phyloP scores from a whole-genome alignment of 345 rosid species.

The Gossypium ekmanianum region DNA sequence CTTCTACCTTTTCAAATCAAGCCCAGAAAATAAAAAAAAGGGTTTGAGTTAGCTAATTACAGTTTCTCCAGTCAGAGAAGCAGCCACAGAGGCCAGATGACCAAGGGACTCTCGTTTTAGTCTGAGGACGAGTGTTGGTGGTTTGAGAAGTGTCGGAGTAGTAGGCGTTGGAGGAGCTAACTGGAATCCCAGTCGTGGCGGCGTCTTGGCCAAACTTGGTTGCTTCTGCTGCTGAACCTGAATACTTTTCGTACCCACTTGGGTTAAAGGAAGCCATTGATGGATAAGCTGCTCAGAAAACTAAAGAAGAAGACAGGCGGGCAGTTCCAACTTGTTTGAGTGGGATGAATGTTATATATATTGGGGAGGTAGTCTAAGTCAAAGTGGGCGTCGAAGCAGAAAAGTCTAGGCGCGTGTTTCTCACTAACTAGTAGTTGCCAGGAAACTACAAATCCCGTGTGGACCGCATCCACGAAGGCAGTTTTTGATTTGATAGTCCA shows the following conservation, averaged over 20 bases:
- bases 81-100: slow-evolving; percentile 17
- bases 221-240: background rate
- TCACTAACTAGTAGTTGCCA: background rate
- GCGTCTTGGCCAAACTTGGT: background rate
- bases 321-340: background rate
- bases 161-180: slow-evolving; percentile 3
- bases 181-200: slow-evolving; percentile 10
- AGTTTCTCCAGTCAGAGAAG: slow-evolving; percentile 19
- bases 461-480: background rate
- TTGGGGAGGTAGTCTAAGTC: background rate
- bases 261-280: slow-evolving; percentile 9
- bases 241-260: background rate
- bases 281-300: background rate
- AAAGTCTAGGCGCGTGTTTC: background rate
- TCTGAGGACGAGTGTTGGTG: background rate
- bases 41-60: slow-evolving; percentile 6
- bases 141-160: background rate
- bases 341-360: background rate
- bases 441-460: background rate
- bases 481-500: background rate
- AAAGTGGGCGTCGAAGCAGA: background rate
- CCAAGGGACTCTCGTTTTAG: slow-evolving; percentile 12
- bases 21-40: background rate
- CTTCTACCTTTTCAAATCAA: background rate
- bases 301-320: background rate